Base-by-base conservation (phyloP, 441 rosid species). In the Omphalea diandra region DNA sequence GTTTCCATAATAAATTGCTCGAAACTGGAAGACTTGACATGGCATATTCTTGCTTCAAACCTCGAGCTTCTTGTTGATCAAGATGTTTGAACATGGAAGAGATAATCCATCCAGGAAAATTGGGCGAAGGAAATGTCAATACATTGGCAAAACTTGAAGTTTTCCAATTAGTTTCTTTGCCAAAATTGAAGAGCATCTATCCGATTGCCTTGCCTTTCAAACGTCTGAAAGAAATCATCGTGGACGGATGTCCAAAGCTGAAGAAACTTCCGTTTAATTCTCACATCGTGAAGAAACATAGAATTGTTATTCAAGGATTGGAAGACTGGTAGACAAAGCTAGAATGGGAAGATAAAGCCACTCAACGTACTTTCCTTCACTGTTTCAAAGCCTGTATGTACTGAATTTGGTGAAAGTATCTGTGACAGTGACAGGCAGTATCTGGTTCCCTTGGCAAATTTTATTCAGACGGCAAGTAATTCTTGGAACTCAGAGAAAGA, bases 221-320 rank as follows among this genome's bases (percentile, higher is more conserved):
- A 7, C 68, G 40, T 33, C 46, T 78, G 80, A 75, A 78, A 67
- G 75, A 74, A 71, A 73, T 84, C 62, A 43, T 56, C 11, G 81
- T 84, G 58, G 67, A 65, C 40, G 74, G 64, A 22, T 81, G 87
- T 66, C 83, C 79, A n/a, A 67, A 36, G 40, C 73, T 83, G 70
- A 82, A 75, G 74, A 76, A 71, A 64, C 71, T 84, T 47, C 78
- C 88, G 35, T 71, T 86, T 26, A 58, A 73, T 36, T 75, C 69
- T 12, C 33, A 53, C 24, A 70, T 67, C 38, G 73, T 68, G 44
- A 72, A 70, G 20, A 32, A 41, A 15, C 22, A 46, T 27, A 41
- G 46, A 47, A 60, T 72, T 58, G 47, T 56, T 22, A 72, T 79
- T 32, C 15, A 61, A 9, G 79, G 75, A 60, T 29, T 55, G 36